Base-by-base conservation (phyloP, 2,329 filamentous ascomycete species). In the Rutstroemia sp. region DNA sequence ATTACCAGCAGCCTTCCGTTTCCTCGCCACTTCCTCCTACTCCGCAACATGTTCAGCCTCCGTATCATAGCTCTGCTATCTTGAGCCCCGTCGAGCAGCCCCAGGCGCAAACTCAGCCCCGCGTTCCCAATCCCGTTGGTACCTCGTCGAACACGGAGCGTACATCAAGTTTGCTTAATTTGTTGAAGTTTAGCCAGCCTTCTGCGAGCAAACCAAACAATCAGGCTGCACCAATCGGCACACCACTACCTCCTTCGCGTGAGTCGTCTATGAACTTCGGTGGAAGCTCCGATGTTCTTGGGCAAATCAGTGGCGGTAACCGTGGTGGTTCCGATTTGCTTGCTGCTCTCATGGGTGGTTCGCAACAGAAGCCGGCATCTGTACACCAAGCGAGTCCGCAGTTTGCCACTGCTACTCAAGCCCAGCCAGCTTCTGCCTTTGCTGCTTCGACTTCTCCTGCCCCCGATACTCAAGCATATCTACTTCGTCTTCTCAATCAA, bases 401-500 rank as follows among this genome's bases (percentile, higher is more conserved):
- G 49, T 61, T 62, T 41, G 34, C 63, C 4, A 58, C 65, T 19
- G 57, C 66, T 46, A 58, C 66, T 37, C 66, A 68, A 48, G 50
- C 58, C 27, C 44, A 58, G 46, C 59, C 58, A 4, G 6, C 14
- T 37, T 53, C 57, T 18, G 60, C 47, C 42, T 67, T 67, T 47
- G 58, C 52, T 41, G 80, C 79, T 72, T 71, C 75, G 25, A 74
- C 75, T 37, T 75, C 80, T 45, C 80, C 82, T 53, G 73, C 80
- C 21, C 79, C 83, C 48, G 86, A 90, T 70, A 89, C 91, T 4
- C 88, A 95, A 71, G 86, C 92, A 61, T 88, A 94, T 68, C 78
- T 99, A 49, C 82, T 97, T 60, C 87, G 90, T 65, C 78, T 97
- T 58, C 80, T 99, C 61, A 94, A 91, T 67, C 85, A 87, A 49